Conservation (phyloP, 495 filamentous ascomycete genomes). For the Podospora fimiseda region DNA sequence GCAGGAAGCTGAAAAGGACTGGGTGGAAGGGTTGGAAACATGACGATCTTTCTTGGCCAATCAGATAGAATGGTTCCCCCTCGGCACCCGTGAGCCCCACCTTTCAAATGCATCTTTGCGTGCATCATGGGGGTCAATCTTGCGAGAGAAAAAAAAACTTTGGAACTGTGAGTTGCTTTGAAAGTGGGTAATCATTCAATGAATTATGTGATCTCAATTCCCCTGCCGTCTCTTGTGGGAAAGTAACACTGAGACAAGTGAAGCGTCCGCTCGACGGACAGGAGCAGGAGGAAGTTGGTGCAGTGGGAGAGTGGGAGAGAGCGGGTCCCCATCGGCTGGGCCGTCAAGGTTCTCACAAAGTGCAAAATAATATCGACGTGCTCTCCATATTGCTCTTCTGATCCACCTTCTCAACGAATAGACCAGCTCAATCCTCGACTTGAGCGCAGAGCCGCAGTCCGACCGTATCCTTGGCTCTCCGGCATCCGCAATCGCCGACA, state of each 20-base stretch:
- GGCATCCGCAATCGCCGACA: background rate
- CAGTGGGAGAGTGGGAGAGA: background rate
- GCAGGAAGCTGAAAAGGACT: too few species aligned
- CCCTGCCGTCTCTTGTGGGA: background rate
- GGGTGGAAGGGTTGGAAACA: too few species aligned
- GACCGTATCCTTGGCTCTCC: background rate
- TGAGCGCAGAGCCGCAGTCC: constrained; percentile 7
- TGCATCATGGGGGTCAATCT: too few species aligned
- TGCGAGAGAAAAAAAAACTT: too few species aligned
- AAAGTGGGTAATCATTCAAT: too few species aligned
- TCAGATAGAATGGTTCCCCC: too few species aligned
- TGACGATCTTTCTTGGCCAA: too few species aligned
- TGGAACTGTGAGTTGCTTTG: too few species aligned
- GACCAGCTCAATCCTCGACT: background rate
- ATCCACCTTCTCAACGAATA: constrained; percentile 9
- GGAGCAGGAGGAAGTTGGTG: background rate
- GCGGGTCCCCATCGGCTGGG: constrained; percentile 2
- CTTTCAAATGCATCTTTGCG: too few species aligned
- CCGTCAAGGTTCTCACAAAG: constrained; percentile 23
- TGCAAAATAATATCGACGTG: constrained; percentile 19
- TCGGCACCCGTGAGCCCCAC: too few species aligned
- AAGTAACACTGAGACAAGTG: background rate
- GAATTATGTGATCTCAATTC: background rate
- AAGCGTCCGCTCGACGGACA: background rate
- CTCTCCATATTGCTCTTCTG: constrained; percentile 4